Conservation (phyloP, 805 yeast genomes). For the Hanseniaspora jakobsenii region DNA sequence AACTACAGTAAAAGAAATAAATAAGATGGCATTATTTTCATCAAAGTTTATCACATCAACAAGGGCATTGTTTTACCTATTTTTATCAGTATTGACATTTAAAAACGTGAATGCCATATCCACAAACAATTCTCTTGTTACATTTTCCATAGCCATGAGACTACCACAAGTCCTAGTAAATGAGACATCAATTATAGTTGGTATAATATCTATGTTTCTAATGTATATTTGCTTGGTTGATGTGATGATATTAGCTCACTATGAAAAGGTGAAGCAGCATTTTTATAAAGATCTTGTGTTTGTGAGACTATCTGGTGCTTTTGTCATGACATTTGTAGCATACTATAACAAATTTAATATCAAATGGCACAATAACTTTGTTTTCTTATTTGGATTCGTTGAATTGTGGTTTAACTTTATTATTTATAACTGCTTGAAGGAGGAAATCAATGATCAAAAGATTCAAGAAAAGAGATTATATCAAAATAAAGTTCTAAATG, state of each 20-base stretch:
- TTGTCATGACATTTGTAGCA: conserved; percentile 38
- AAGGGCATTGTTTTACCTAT: conserved; percentile 32
- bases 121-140: conserved; percentile 36
- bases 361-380: conserved; percentile 47
- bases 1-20: background rate
- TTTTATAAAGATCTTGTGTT: conserved; percentile 43
- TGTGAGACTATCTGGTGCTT: conserved; percentile 39
- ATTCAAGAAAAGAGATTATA: conserved; percentile 26
- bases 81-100: conserved; percentile 35
- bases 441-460: conserved; percentile 44
- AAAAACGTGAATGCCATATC: conserved; percentile 38
- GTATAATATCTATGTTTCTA: conserved; percentile 39
- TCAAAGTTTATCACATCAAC: conserved; percentile 38
- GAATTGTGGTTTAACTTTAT: conserved; percentile 63
- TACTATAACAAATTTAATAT: conserved; percentile 35
- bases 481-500: conserved; percentile 15
- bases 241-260: conserved; percentile 43
- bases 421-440: conserved; percentile 49
- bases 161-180: conserved; percentile 29
- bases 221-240: conserved; percentile 39
- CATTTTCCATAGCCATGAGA: conserved; percentile 50
- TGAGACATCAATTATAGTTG: conserved; percentile 35
- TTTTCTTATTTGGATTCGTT: conserved; percentile 46
- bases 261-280: conserved; percentile 23
- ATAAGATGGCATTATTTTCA: conserved; percentile 44